Conservation (phyloP, 306 rosid species). For the Medicago lupulina region DNA sequence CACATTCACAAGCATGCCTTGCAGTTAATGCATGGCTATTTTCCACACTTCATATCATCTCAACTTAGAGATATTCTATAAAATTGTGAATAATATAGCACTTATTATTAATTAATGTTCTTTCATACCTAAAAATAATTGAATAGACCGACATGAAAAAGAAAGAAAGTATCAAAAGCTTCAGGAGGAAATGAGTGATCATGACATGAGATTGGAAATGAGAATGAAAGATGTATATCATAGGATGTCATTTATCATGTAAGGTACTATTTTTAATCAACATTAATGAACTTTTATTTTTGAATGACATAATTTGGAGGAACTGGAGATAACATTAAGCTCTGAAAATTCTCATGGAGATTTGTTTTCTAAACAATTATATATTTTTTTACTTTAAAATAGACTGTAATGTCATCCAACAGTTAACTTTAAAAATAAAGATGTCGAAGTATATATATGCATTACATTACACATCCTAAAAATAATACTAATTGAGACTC, state of each 20-base stretch:
- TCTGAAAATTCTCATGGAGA: too few species aligned
- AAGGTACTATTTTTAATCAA: constrained; percentile 22
- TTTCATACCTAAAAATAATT: constrained; percentile 36
- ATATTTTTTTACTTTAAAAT: too few species aligned
- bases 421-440: too few species aligned
- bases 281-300: background rate
- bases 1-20: constrained; percentile 16
- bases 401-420: too few species aligned
- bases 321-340: too few species aligned
- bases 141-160: constrained; percentile 19
- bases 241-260: constrained; percentile 17
- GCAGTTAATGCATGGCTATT: background rate
- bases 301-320: too few species aligned
- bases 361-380: too few species aligned
- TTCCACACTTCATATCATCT: constrained; percentile 25
- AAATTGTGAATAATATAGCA: background rate
- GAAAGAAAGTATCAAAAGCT: background rate
- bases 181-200: constrained; percentile 11
- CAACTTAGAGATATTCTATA: background rate
- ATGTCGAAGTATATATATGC: too few species aligned
- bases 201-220: constrained; percentile 13
- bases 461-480: too few species aligned
- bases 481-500: too few species aligned
- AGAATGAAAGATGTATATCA: constrained; percentile 17
- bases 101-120: constrained; percentile 3